Percentiles rank a stretch among this genome's conserved stretches.
Conservation (phyloP, 768 basidiomycete species). For the Suillus hirtellus region DNA sequence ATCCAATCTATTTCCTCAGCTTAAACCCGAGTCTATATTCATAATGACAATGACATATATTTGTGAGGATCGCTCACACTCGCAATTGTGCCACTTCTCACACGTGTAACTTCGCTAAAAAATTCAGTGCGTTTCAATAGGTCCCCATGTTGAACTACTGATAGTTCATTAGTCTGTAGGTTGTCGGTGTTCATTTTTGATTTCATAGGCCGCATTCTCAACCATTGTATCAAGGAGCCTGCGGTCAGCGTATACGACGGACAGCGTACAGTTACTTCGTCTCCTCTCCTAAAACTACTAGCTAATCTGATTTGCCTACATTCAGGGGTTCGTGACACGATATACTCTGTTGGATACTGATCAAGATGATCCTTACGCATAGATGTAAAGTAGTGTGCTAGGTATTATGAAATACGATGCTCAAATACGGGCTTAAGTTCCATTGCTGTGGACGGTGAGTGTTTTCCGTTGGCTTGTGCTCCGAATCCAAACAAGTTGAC, state of each 20-base stretch:
- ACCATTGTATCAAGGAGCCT: no score
- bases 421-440: background rate
- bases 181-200: no score
- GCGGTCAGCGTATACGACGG: no score
- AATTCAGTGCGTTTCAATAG: no score
- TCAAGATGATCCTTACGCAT: background rate
- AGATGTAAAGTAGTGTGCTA: background rate
- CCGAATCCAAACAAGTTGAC: no score
- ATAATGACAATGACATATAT: background rate
- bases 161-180: no score
- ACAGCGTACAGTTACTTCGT: no score
- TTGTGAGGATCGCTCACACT: background rate
- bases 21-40: background rate
- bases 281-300: background rate
- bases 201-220: no score
- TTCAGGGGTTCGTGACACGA: background rate
- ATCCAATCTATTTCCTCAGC: background rate
- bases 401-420: background rate
- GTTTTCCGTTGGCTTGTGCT: background rate
- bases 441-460: background rate
- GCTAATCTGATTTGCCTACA: no score
- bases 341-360: background rate
- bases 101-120: no score
- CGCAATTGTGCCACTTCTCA: no score
- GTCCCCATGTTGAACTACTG: no score